A percentile compares a stretch with the other conserved stretches of the same genome.
Conservation (phyloP, 106 monocot species). For the Apostasia shenzhenica region DNA sequence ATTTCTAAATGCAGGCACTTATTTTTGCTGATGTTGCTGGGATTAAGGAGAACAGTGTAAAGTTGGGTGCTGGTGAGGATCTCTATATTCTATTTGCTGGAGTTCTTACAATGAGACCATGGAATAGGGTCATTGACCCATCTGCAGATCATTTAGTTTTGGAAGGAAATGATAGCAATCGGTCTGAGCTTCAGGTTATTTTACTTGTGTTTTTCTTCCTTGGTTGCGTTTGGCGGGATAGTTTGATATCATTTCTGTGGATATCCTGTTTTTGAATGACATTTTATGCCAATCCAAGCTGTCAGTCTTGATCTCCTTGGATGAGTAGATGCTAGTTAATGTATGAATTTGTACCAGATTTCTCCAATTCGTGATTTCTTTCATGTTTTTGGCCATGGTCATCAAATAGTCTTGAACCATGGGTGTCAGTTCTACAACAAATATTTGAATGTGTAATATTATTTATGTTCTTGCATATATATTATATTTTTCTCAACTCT, state of each 20-base stretch:
- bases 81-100: slow-evolving; percentile 88
- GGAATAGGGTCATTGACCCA: slow-evolving; percentile 86
- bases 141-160: slow-evolving; percentile 81
- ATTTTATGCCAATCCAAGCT: not conserved
- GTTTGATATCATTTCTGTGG: too few relatives aligned
- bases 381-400: too few relatives aligned
- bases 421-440: too few relatives aligned
- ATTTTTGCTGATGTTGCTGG: slow-evolving; percentile 83
- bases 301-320: too few relatives aligned
- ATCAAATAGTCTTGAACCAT: too few relatives aligned
- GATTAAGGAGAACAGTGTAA: slow-evolving; percentile 85
- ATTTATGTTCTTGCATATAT: too few relatives aligned
- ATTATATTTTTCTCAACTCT: too few relatives aligned
- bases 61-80: slow-evolving; percentile 94
- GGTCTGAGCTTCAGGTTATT: slow-evolving; percentile 78
- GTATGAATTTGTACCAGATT: too few relatives aligned
- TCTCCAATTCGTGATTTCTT: too few relatives aligned
- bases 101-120: slow-evolving; percentile 88
- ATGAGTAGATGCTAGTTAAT: too few relatives aligned
- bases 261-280: too few relatives aligned
- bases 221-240: not conserved
- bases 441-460: too few relatives aligned
- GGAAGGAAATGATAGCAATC: slow-evolving; percentile 47
- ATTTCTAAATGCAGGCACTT: slow-evolving; percentile 43
- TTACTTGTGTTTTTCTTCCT: not conserved